Conservation (phyloP, 305 asterid genomes). For the Fraxinus angustifolia region DNA sequence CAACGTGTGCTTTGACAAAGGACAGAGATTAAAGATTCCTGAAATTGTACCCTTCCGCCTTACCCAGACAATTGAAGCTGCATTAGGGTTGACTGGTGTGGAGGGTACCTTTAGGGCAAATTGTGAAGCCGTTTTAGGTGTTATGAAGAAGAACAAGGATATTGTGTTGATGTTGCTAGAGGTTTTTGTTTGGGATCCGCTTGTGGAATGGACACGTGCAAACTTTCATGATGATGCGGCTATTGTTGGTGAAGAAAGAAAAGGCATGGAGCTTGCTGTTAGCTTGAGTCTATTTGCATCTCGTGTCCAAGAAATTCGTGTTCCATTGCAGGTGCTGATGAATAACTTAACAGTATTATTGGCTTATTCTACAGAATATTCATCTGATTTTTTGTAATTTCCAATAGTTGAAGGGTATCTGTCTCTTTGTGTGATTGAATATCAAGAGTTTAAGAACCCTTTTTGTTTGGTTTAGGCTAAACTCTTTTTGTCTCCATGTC, state of each 20-base stretch:
- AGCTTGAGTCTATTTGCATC: slow-evolving; percentile 98
- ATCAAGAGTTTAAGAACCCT: not conserved
- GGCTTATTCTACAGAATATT: slow-evolving; percentile 2
- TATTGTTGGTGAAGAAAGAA: slow-evolving; percentile 97
- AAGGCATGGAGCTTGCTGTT: slow-evolving; percentile 99
- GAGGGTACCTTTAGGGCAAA: slow-evolving; percentile 94
- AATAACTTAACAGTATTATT: slow-evolving; percentile 6
- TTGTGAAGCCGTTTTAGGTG: slow-evolving; percentile 93
- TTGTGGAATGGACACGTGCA: slow-evolving; percentile 99
- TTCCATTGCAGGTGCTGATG: slow-evolving; percentile 84
- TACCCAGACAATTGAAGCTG: slow-evolving; percentile 96
- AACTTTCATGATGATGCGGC: slow-evolving; percentile 99
- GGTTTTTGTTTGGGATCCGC: slow-evolving; percentile 99
- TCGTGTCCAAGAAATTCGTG: slow-evolving; percentile 96
- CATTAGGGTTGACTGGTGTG: slow-evolving; percentile 88
- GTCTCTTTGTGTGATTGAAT: not conserved
- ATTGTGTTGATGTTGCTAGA: slow-evolving; percentile 86
- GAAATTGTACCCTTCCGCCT: slow-evolving; percentile 99
- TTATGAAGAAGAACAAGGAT: slow-evolving; percentile 92
- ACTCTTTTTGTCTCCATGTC: not conserved
- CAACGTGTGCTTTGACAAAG: slow-evolving; percentile 99
- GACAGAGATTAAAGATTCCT: slow-evolving; percentile 90
- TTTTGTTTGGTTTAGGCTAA: not conserved
- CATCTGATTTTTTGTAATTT: not conserved
- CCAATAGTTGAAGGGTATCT: not conserved